Percentiles rank a stretch among this genome's conserved stretches.
These are phyloP conservation scores for Lolium rigidum DNA, from an alignment of 176 grass and related monocot species.

Conservation along the genomic window DNA sequence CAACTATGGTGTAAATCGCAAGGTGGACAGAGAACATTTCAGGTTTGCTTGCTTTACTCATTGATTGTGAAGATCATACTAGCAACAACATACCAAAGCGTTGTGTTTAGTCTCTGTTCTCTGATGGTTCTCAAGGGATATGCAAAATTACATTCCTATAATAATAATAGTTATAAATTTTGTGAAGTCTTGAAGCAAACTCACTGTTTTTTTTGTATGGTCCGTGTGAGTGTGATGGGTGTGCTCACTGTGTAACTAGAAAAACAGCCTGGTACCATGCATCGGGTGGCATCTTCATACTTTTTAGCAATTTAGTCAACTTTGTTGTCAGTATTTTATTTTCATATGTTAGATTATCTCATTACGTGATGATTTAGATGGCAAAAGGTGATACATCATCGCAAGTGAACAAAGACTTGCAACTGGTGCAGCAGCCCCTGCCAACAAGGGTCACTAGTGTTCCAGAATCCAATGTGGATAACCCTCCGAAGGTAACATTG, in stretches of 20 bases:
- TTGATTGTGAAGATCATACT: neutral
- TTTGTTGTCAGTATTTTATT: neutral
- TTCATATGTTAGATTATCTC: constrained; percentile 23
- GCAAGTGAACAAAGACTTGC: constrained; percentile 34
- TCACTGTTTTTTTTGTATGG: constrained; percentile 13
- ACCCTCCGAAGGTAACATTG: constrained; percentile 45
- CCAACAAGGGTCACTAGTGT: constrained; percentile 4
- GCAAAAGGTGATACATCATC: constrained; percentile 40
- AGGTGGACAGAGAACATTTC: constrained; percentile 47
- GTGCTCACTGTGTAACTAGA: neutral
- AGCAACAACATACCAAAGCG: constrained; percentile 20
- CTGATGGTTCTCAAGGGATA: constrained; percentile 1
- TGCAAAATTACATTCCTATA: constrained; percentile 3
- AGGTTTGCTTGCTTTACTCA: constrained; percentile 61
- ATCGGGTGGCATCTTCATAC: neutral
- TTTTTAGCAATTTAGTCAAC: neutral
- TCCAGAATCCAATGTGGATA: constrained; percentile 40
- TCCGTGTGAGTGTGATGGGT: neutral
- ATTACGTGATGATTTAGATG: constrained; percentile 45
- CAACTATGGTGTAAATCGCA: constrained; percentile 61
- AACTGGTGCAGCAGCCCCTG: constrained; percentile 34
- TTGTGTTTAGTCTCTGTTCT: neutral
- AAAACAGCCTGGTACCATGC: constrained; percentile 30
- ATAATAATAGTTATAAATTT: neutral
- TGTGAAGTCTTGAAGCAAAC: neutral